Base-by-base conservation (phyloP, 495 filamentous ascomycete species). In the Talaromyces nanjingensis region DNA sequence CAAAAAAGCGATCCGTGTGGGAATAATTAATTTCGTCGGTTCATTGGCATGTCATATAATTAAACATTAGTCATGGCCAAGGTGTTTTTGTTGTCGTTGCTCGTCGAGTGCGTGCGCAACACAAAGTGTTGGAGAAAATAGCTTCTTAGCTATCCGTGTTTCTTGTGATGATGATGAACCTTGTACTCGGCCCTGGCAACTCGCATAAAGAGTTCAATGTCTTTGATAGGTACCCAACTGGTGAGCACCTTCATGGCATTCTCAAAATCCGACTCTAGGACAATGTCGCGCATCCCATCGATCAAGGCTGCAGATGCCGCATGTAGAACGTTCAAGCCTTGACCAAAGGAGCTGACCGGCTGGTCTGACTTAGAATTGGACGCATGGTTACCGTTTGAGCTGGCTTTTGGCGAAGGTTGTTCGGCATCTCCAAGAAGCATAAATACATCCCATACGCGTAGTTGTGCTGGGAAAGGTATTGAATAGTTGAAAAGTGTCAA, bases 371-470 rank as follows among this genome's bases (percentile, higher is more conserved):
- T 7, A 56, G 24, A 9, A 66, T 63, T 64, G 20, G 55, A 34
- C 6, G 58, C 31, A 34, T 57, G 52, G 39, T 53, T 49, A 60
- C 65, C 65, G 8, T 62, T 55, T 0, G 65, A 16, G 47, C n/a
- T 55, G 24, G 25, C n/a, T 54, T 24, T 29, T 3, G 67, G 47
- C 24, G 66, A 61, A 6, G 54, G 56, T 29, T 77, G 73, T 31
- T 81, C 75, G 3, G 81, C 78, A 67, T 96, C 93, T 53, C 94
- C 94, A 25, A 99, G 87, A 2, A 99, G 87, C 90, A 99, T 92
- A 76, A 99, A 98, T 1, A 96, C 91, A 69, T 99, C 94, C 94
- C 94, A 99, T 5, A 99, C 91, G 56, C 94, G 88, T n/a, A 99
- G 89, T 71, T 99, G 94, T 9, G 96, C 96, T 0, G 91, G 84